These are phyloP conservation scores for Excoecaria agallocha DNA, from an alignment of 345 rosid species.

Conservation along the genomic window DNA sequence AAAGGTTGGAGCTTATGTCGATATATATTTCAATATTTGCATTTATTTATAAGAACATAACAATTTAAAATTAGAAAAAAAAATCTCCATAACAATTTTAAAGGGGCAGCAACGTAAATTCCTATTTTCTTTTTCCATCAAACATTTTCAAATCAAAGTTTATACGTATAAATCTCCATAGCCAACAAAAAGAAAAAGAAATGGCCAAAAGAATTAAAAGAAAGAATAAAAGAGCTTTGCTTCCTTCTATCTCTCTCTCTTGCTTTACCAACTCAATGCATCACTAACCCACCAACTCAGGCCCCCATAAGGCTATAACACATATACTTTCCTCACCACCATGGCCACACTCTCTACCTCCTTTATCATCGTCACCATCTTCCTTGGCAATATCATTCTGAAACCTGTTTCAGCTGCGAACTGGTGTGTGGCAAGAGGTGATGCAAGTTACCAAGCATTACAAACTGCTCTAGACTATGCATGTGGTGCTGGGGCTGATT, in stretches of 20 bases:
- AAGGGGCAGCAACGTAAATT: too few relatives aligned
- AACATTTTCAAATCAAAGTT: too few relatives aligned
- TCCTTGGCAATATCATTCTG: neutral
- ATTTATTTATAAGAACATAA: too few relatives aligned
- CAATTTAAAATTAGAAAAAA: too few relatives aligned
- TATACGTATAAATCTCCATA: too few relatives aligned
- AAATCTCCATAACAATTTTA: too few relatives aligned
- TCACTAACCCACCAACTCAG: neutral
- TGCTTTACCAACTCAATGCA: conserved; percentile 14
- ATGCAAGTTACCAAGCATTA: conserved; percentile 55
- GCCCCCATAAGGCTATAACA: conserved; percentile 6
- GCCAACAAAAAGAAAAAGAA: conserved; percentile 5
- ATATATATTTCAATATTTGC: too few relatives aligned
- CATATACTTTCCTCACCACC: neutral
- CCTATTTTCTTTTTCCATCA: too few relatives aligned
- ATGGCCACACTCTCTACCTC: conserved; percentile 5
- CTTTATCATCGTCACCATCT: neutral
- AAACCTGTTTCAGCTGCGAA: conserved; percentile 5
- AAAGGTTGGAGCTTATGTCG: too few relatives aligned
- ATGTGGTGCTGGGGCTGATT: conserved; percentile 69
- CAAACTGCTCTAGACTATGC: conserved; percentile 69
- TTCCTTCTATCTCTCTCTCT: neutral
- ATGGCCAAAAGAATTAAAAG: neutral
- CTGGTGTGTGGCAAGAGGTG: conserved; percentile 84
- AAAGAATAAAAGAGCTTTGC: conserved; percentile 7